Conservation (phyloP, 2,329 filamentous ascomycete species). For the Keithomyces neogunnii region DNA sequence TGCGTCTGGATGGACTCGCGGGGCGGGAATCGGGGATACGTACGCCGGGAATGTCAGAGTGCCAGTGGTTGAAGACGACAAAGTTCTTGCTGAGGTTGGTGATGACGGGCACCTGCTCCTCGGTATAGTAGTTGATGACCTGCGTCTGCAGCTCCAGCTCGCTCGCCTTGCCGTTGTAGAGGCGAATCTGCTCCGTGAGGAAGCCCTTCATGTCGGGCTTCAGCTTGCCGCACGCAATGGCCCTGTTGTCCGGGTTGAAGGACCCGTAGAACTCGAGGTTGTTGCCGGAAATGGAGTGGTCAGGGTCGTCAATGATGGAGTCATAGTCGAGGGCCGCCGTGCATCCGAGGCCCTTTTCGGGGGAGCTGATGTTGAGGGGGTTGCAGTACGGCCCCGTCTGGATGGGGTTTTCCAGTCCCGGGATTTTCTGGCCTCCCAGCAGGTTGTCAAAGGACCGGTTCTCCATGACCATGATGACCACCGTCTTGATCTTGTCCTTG, state of each 20-base stretch:
- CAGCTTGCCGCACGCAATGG: slow-evolving; percentile 23
- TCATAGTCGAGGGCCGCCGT: slow-evolving; percentile 27
- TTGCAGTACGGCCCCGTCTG: slow-evolving; percentile 34
- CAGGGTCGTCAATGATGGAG: slow-evolving; percentile 31
- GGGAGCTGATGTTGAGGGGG: slow-evolving; percentile 23
- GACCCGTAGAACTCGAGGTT: slow-evolving; percentile 34
- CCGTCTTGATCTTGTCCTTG: slow-evolving; percentile 35
- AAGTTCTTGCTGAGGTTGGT: slow-evolving; percentile 30
- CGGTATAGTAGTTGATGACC: slow-evolving; percentile 36
- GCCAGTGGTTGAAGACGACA: slow-evolving; percentile 35
- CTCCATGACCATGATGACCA: slow-evolving; percentile 37
- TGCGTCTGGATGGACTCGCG: too few species aligned
- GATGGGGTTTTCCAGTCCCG: slow-evolving; percentile 31
- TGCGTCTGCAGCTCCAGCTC: slow-evolving; percentile 23
- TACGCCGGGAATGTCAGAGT: slow-evolving; percentile 32
- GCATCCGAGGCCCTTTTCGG: slow-evolving; percentile 16
- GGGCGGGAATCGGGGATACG: too few species aligned
- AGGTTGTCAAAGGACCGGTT: slow-evolving; percentile 37
- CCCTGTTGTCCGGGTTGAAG: slow-evolving; percentile 27
- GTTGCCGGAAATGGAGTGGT: slow-evolving; percentile 32
- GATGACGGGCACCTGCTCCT: slow-evolving; percentile 32
- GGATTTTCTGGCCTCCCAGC: slow-evolving; percentile 28
- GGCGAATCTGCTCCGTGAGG: slow-evolving; percentile 29
- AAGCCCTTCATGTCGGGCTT: slow-evolving; percentile 26
- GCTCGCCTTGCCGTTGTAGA: slow-evolving; percentile 23